These are phyloP conservation scores for Psophocarpus tetragonolobus DNA, from an alignment of 306 rosid genomes.

Conservation along the genomic window DNA sequence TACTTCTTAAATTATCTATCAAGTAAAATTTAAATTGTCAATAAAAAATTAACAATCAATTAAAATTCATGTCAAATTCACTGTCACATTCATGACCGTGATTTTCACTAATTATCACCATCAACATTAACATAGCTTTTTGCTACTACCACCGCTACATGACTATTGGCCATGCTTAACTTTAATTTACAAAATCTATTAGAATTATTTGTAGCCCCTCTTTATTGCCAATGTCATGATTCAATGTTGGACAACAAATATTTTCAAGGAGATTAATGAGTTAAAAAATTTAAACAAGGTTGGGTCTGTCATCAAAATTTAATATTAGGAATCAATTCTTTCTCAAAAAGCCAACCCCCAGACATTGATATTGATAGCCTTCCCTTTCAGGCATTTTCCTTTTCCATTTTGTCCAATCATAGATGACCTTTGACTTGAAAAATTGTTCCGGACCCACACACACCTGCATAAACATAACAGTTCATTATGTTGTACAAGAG, in stretches of 20 bases:
- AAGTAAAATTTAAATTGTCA: too few relatives aligned
- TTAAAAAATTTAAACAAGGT: not conserved
- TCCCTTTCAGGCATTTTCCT: not conserved
- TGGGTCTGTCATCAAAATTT: not conserved
- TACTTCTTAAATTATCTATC: too few relatives aligned
- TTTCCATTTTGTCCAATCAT: not conserved
- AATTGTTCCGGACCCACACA: not conserved
- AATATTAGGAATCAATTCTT: not conserved
- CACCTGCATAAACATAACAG: not conserved
- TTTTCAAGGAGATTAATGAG: not conserved
- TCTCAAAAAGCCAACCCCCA: not conserved
- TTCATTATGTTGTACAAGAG: not conserved
- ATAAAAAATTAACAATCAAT: too few relatives aligned
- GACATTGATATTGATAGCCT: not conserved
- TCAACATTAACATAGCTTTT: too few relatives aligned
- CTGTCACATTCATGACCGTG: too few relatives aligned
- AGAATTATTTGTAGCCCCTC: not conserved
- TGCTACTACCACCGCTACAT: too few relatives aligned
- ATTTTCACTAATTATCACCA: too few relatives aligned
- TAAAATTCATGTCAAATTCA: too few relatives aligned
- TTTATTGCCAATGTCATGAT: not conserved
- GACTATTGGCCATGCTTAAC: too few relatives aligned
- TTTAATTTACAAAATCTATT: not conserved
- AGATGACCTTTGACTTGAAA: not conserved
- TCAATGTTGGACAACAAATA: too few relatives aligned